phyloP scores from a whole-genome alignment of 768 basidiomycete species.

The Phylloporus sp. region DNA sequence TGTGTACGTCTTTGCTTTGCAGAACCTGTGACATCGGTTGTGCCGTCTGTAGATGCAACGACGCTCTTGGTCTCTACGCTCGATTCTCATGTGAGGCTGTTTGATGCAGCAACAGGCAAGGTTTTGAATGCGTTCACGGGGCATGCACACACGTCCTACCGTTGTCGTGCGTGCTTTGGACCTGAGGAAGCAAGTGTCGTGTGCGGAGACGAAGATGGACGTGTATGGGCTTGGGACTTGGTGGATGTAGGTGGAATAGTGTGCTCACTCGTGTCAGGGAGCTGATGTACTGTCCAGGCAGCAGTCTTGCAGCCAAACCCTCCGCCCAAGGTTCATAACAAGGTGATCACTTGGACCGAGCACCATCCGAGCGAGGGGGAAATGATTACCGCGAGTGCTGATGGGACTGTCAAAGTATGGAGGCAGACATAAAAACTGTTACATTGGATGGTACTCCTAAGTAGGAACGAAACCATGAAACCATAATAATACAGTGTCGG shows the following conservation, averaged over 20 bases:
- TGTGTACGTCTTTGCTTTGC: not conserved
- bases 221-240: constrained; percentile 90
- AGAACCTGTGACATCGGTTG: constrained; percentile 87
- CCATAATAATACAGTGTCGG: constrained; percentile 19
- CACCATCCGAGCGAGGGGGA: constrained; percentile 83
- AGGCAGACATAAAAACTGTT: constrained; percentile 36
- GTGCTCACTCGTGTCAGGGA: not conserved
- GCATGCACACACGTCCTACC: constrained; percentile 70
- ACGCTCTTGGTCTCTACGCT: constrained; percentile 81
- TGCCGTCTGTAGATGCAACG: constrained; percentile 73
- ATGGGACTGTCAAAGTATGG: constrained; percentile 93
- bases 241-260: constrained; percentile 64
- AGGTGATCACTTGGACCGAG: constrained; percentile 89
- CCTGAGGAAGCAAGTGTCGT: constrained; percentile 78
- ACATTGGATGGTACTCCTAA: not conserved
- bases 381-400: constrained; percentile 85
- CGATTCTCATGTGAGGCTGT: constrained; percentile 80
- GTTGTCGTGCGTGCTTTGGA: constrained; percentile 79
- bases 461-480: not conserved
- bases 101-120: constrained; percentile 81
- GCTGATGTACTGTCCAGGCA: constrained; percentile 46
- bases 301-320: constrained; percentile 66
- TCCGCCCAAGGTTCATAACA: constrained; percentile 75
- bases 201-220: constrained; percentile 87
- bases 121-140: constrained; percentile 83